A percentile compares a stretch with the other conserved stretches of the same genome.
phyloP scores from a whole-genome alignment of 345 rosid species.

The Salix udensis region DNA sequence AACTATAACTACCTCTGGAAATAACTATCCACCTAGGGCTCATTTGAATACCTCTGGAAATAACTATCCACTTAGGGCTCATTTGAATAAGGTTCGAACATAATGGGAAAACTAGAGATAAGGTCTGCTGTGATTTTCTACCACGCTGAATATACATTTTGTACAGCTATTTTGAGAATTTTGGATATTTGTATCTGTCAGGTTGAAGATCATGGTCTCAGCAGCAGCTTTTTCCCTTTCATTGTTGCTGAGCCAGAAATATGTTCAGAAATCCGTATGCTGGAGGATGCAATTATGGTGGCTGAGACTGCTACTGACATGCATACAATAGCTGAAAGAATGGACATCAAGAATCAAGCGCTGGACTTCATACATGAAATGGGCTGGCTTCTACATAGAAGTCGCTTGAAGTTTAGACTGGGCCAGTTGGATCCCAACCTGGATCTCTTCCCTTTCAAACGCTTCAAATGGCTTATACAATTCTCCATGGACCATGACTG shows the following conservation, averaged over 20 bases:
- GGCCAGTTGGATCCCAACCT: slow-evolving; percentile 56
- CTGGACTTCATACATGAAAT: slow-evolving; percentile 89
- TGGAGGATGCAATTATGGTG: slow-evolving; percentile 61
- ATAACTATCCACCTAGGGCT: not conserved
- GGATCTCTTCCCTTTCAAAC: slow-evolving; percentile 58
- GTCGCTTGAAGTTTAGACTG: slow-evolving; percentile 48
- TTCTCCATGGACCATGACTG: slow-evolving; percentile 93
- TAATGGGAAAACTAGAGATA: not conserved
- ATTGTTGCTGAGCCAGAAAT: slow-evolving; percentile 79
- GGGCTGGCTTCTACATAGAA: slow-evolving; percentile 95
- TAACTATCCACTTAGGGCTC: not conserved
- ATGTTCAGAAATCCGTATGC: slow-evolving; percentile 76
- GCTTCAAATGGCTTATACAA: slow-evolving; percentile 83
- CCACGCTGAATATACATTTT: not conserved
- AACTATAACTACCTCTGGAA: not conserved
- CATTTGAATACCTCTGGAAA: not conserved
- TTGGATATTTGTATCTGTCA: slow-evolving; percentile 27
- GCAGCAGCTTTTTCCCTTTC: slow-evolving; percentile 89
- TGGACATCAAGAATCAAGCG: slow-evolving; percentile 57
- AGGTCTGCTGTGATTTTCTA: not conserved
- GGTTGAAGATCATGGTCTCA: slow-evolving; percentile 84
- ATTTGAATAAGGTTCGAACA: not conserved
- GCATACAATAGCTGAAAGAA: slow-evolving; percentile 11
- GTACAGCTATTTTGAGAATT: slow-evolving; percentile 5
- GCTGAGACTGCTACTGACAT: slow-evolving; percentile 37